Percentiles rank a stretch among this genome's conserved stretches.
Evolutionary conservation across 805 yeast species (phyloP).

Genomic region (Cyberlindnera petersonii): DNA sequence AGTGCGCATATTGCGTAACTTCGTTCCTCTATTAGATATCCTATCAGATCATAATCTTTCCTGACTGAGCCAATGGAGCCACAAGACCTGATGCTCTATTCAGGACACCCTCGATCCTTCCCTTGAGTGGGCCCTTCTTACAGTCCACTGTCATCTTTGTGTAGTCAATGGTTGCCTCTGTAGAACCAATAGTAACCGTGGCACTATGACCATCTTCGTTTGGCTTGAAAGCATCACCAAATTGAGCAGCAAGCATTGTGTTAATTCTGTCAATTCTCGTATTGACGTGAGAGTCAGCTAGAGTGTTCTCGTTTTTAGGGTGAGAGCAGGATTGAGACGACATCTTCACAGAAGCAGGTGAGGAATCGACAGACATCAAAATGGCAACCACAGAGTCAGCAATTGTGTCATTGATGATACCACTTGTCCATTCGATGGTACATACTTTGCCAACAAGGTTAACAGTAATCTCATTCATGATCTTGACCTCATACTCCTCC

Average conservation of each 20-base stretch:
- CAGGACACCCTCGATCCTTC: conserved; percentile 77
- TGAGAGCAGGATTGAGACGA: conserved; percentile 60
- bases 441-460: conserved; percentile 47
- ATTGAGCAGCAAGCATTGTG: conserved; percentile 72
- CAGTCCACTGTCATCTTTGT: conserved; percentile 59
- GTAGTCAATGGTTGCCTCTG: conserved; percentile 67
- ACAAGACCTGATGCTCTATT: conserved; percentile 75
- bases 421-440: conserved; percentile 87
- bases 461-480: conserved; percentile 63
- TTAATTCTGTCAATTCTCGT: conserved; percentile 52
- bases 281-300: conserved; percentile 33
- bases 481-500: conserved; percentile 45
- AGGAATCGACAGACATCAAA: conserved; percentile 83
- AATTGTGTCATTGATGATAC: conserved; percentile 82
- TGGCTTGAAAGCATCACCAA: conserved; percentile 68
- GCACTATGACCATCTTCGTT: conserved; percentile 46
- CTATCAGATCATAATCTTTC: conserved; percentile 10
- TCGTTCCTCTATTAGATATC: too few species aligned
- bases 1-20: too few species aligned
- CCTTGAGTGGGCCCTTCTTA: conserved; percentile 69
- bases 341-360: conserved; percentile 91
- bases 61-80: conserved; percentile 66
- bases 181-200: conserved; percentile 65
- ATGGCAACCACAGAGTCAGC: conserved; percentile 95
- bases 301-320: conserved; percentile 25